A percentile compares a stretch with the other conserved stretches of the same genome.
Evolutionary conservation across 148 eudicot genomes (phyloP).

Genomic region (Fagopyrum esculentum): DNA sequence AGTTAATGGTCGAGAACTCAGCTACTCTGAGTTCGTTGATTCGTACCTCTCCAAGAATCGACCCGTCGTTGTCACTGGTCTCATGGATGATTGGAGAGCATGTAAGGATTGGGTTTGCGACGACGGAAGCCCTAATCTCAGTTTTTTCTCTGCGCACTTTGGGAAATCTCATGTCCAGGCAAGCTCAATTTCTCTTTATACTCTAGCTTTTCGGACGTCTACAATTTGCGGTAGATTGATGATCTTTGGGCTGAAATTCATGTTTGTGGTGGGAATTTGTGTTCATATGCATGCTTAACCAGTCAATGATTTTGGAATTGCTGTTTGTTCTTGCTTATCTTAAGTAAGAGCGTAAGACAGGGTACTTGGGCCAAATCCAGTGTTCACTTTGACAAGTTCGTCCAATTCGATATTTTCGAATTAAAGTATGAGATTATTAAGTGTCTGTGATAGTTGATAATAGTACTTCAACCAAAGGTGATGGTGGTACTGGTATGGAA

Average conservation of each 20-base stretch:
- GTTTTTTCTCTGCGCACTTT: conserved; percentile 50
- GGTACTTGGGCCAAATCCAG: neutral
- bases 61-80: conserved; percentile 73
- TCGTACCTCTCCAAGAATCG: conserved; percentile 50
- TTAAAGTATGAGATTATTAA: too few relatives aligned
- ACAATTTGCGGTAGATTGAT: neutral
- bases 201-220: neutral
- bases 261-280: neutral
- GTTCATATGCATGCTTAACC: neutral
- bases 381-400: neutral
- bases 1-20: conserved; percentile 66
- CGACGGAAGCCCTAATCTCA: conserved; percentile 50
- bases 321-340: too few relatives aligned
- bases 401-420: too few relatives aligned
- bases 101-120: conserved; percentile 57
- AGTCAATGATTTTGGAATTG: neutral
- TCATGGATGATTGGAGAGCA: conserved; percentile 81
- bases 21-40: conserved; percentile 59
- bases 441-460: neutral
- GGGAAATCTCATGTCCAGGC: conserved; percentile 72
- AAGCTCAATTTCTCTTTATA: neutral
- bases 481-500: neutral
- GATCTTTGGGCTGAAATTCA: neutral
- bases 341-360: neutral
- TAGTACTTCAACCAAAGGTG: neutral